Evolutionary conservation across 345 rosid genomes (phyloP), one percentile per base, ranked within the genome.

Genomic region (Salix udensis): DNA sequence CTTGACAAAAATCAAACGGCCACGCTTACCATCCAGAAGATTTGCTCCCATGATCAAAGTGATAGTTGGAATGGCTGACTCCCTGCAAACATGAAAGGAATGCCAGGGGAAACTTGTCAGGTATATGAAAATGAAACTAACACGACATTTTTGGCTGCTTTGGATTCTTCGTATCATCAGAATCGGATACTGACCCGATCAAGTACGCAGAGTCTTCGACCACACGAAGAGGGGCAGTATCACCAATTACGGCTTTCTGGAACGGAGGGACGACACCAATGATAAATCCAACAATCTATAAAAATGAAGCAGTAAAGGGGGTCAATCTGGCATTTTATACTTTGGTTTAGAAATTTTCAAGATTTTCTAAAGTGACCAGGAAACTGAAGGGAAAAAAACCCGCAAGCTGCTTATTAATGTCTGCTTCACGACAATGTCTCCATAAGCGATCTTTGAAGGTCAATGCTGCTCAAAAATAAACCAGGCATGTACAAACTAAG

Each of bases 21-120:
- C 13, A 26, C 30, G 37, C 28, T 21, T 65, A 80, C 88, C 91
- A 60, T 72, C 34, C 2, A 80, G 79, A 77, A 88, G 91, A 79
- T 86, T 88, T 65, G 85, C 84, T 28, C 91, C 91, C 19, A 88
- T 46, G 36, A 86, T 75, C 65, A 85, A 73, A 23, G 91, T 86
- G 68, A 83, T 71, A 9, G 75, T 28, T 4, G 87, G 91, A 70
- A 88, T 72, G 6, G 84, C 34, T 31, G 86, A 87, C 2, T 83
- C 81, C 80, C 89, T 86, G 85, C 65, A 14, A 1, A 16, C 9
- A 73, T 60, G 58, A 5, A n/a, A 65, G 58, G 18, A 67, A n/a
- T 19, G 37, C 21, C 1, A 19, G 10, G 70, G 46, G 28, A 14
- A 34, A 36, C 58, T 52, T 52, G 23, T 67, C 5, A 67, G 44